Evolutionary conservation across 352 stramenopile genomes (phyloP), one percentile per base, ranked within the genome.

Genomic region (Blastocystis sp.): DNA sequence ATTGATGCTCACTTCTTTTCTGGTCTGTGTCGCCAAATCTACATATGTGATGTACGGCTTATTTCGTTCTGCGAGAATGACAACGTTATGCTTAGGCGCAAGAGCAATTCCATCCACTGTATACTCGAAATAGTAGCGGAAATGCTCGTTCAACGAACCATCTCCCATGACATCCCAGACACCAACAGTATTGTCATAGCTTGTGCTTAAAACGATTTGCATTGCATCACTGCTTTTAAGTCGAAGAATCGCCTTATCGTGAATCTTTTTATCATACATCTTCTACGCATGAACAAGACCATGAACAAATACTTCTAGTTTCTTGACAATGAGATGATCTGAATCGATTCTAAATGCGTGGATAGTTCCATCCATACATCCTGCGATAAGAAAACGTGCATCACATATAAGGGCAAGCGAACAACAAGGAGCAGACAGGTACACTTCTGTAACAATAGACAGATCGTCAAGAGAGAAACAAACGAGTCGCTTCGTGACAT

Each of bases 1-100:
- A 55, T 85, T 85, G 34, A 85, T 85, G 37, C 73, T 85, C 16
- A 85, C 50, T 45, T 85, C 73, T 45, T 47, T 65, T 55, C 68
- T 85, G 26, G 59, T 55, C 50, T 85, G 73, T 26, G 73, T 85
- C 37, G 50, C 53, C 20, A 66, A 34, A 64, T 64, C 39, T 18
- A 85, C 68, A 53, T 85, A 85, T 8, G 30, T 85, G 5, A 85
- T 68, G 53, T 69, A 85, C 5, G 73, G 73, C 37, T 68, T 26
- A 43, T 85, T 85, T n/a, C 73, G 73, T 30, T 85, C 73, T 11
- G 73, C 43, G 5, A 85, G 26, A 20, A 85, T 64, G 39, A 85
- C 50, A 18, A 20, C 37, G 34, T 66, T 41, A 43, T 85, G 73
- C 30, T 66, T 68, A 20, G 73, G 73, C 56, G 45, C 41, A 47